phyloP scores from a whole-genome alignment of 805 yeast species.

The Wickerhamomyces hampshirensis region DNA sequence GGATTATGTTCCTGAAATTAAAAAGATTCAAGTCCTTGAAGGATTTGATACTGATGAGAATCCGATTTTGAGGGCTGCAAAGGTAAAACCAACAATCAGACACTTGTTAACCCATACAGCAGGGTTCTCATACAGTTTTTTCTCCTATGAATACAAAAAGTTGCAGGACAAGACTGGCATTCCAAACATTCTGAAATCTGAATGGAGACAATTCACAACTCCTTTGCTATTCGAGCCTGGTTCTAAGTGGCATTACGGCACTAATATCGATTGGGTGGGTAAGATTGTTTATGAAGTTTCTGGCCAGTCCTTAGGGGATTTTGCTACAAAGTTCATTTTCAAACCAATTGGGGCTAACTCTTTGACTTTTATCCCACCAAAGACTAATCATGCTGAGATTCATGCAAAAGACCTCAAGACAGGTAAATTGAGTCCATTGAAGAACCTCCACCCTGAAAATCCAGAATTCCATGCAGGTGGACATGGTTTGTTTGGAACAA shows the following conservation, averaged over 20 bases:
- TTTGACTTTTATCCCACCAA: constrained; percentile 23
- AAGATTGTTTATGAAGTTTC: constrained; percentile 26
- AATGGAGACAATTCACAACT: constrained; percentile 10
- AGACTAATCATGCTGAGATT: constrained; percentile 14
- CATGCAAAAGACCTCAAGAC: constrained; percentile 19
- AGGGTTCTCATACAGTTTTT: constrained; percentile 33
- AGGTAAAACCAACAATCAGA: constrained; percentile 29
- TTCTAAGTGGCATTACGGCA: constrained; percentile 31
- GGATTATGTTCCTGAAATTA: constrained; percentile 27
- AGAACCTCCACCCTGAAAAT: neutral
- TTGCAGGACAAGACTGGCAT: constrained; percentile 18
- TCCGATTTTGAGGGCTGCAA: constrained; percentile 20
- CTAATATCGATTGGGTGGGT: constrained; percentile 35
- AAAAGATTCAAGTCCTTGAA: constrained; percentile 22
- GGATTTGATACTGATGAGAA: constrained; percentile 23
- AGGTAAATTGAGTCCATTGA: constrained; percentile 5
- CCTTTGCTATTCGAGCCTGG: constrained; percentile 35
- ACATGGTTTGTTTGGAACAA: constrained; percentile 38
- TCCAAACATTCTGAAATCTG: constrained; percentile 15
- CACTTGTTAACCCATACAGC: constrained; percentile 34
- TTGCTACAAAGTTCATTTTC: constrained; percentile 25
- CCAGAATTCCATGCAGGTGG: constrained; percentile 33
- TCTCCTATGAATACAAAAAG: constrained; percentile 19
- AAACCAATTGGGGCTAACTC: constrained; percentile 28
- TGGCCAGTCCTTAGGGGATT: constrained; percentile 27